phyloP scores from a whole-genome alignment of 2,329 filamentous ascomycete genomes.

The Botrytis aclada region DNA sequence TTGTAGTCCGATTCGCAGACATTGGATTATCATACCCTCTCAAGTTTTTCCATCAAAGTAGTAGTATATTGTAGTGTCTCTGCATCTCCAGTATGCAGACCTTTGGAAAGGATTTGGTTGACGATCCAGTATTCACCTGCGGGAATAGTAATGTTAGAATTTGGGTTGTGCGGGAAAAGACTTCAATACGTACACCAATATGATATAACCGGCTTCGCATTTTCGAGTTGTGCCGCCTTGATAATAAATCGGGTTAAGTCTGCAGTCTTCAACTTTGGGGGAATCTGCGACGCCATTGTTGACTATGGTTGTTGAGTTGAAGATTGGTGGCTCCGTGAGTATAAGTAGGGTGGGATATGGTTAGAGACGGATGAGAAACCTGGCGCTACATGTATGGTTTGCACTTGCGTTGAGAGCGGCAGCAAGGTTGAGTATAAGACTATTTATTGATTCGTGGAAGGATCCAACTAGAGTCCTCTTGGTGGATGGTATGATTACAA shows the following conservation, averaged over 20 bases:
- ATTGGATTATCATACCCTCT: slow-evolving; percentile 53
- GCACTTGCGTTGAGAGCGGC: not conserved
- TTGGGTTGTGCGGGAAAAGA: not conserved
- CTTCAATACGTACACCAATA: slow-evolving; percentile 78
- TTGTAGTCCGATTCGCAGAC: not conserved
- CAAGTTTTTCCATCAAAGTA: slow-evolving; percentile 84
- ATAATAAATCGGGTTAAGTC: slow-evolving; percentile 83
- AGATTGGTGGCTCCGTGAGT: not conserved
- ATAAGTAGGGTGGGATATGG: not conserved
- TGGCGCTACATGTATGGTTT: not conserved
- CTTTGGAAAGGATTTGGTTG: slow-evolving; percentile 80
- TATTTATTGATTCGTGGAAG: not conserved
- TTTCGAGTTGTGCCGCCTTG: slow-evolving; percentile 79
- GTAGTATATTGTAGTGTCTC: slow-evolving; percentile 80
- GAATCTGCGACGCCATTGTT: slow-evolving; percentile 70
- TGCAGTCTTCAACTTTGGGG: slow-evolving; percentile 69
- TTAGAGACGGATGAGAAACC: not conserved
- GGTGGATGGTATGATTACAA: not conserved
- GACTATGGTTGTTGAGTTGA: not conserved
- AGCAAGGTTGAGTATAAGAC: not conserved
- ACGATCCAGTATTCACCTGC: slow-evolving; percentile 87
- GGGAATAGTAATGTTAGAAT: slow-evolving; percentile 31
- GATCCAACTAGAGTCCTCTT: not conserved
- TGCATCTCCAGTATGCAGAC: slow-evolving; percentile 73
- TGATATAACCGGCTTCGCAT: slow-evolving; percentile 79